A percentile compares a stretch with the other conserved stretches of the same genome.
Evolutionary conservation across 2,329 filamentous ascomycete species (phyloP).

Genomic region (Bipolaris cookei): DNA sequence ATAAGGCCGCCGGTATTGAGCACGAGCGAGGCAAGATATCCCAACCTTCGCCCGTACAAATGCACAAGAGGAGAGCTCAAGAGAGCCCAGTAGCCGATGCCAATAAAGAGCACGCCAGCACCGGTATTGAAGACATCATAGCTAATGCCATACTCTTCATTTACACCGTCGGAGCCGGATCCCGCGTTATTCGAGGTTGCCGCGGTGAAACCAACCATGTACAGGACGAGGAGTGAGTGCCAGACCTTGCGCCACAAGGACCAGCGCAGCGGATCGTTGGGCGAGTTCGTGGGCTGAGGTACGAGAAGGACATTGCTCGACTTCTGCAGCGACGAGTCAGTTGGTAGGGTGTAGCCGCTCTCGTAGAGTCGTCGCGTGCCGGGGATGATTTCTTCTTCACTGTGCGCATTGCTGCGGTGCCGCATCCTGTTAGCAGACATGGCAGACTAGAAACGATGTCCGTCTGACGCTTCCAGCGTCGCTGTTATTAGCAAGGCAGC

Average conservation of each 20-base stretch:
- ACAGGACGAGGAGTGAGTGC: constrained; percentile 2
- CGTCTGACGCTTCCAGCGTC: constrained; percentile 1
- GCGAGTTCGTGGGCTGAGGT: constrained; percentile 1
- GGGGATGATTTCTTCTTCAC: constrained; percentile 1
- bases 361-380: background rate
- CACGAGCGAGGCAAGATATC: constrained; percentile 1
- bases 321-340: background rate
- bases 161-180: background rate
- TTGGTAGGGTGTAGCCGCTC: background rate
- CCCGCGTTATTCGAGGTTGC: constrained; percentile 2
- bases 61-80: constrained; percentile 3
- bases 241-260: background rate
- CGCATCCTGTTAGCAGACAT: background rate
- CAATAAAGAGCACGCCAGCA: background rate
- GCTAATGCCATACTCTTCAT: constrained; percentile 1
- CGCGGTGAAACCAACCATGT: constrained; percentile 1
- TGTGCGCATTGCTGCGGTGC: background rate
- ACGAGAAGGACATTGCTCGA: background rate
- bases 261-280: constrained; percentile 3
- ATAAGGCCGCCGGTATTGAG: constrained; percentile 1
- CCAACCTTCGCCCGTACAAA: constrained; percentile 1
- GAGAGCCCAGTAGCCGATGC: constrained; percentile 1
- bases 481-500: constrained; percentile 1
- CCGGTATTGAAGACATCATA: constrained; percentile 1
- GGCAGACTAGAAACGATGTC: background rate